Conservation (phyloP, 1,139 yeast species). For the Geotrichum cucujoidarum region DNA sequence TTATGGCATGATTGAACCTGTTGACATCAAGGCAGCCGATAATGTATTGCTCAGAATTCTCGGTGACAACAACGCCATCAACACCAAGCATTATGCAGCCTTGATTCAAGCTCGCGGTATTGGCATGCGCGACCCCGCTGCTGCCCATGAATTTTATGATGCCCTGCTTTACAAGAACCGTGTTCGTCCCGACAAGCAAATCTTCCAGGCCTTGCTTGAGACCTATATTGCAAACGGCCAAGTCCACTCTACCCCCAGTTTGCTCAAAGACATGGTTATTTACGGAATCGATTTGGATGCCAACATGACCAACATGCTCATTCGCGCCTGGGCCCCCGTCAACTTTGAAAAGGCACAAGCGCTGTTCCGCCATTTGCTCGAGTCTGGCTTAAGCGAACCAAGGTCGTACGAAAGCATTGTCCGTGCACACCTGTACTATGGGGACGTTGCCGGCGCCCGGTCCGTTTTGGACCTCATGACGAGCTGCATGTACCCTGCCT, state of each 20-base stretch:
- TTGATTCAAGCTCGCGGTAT: constrained; percentile 41
- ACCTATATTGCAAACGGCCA: constrained; percentile 37
- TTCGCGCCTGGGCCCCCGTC: constrained; percentile 38
- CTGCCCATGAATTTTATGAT: constrained; percentile 37
- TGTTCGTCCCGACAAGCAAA: constrained; percentile 37
- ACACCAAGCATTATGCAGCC: constrained; percentile 40
- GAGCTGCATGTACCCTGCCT: constrained; percentile 30
- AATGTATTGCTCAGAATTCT: constrained; percentile 35
- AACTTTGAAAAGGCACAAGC: constrained; percentile 33
- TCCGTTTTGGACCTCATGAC: constrained; percentile 31
- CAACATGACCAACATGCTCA: constrained; percentile 38
- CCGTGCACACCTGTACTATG: constrained; percentile 34
- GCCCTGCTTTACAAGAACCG: constrained; percentile 30
- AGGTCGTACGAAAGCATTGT: constrained; percentile 38
- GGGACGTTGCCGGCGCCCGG: constrained; percentile 29
- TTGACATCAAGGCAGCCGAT: constrained; percentile 38
- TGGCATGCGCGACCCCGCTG: constrained; percentile 32
- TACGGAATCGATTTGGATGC: constrained; percentile 36
- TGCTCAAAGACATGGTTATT: constrained; percentile 37
- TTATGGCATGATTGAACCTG: constrained; percentile 35
- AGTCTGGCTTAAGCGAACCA: constrained; percentile 35
- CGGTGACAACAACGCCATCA: constrained; percentile 28
- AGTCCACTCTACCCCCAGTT: constrained; percentile 31
- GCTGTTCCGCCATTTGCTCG: constrained; percentile 33
- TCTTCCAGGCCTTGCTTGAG: constrained; percentile 41